Percentiles rank a stretch among this genome's conserved stretches.
phyloP scores from a whole-genome alignment of 805 yeast genomes.

The Starmerella stigmatis region DNA sequence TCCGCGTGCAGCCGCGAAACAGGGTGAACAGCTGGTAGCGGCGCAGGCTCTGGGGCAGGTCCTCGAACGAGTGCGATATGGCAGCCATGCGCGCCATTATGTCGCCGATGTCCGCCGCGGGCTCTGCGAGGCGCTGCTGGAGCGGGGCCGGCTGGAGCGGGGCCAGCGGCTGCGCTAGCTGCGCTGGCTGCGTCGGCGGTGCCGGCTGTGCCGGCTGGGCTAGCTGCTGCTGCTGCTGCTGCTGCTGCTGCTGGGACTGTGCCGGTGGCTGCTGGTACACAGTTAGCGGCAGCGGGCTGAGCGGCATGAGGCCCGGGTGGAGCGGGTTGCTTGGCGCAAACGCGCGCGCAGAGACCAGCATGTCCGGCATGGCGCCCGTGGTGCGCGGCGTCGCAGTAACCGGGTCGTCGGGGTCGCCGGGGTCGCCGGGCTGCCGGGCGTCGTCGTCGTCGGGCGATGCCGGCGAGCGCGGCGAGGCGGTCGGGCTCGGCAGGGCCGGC shows the following conservation, averaged over 20 bases:
- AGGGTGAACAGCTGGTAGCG: slow-evolving; percentile 45
- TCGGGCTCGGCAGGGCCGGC: slow-evolving; percentile 21
- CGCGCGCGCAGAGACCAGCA: slow-evolving; percentile 11
- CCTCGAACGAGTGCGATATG: slow-evolving; percentile 27
- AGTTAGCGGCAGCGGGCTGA: not conserved
- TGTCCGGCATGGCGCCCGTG: not conserved
- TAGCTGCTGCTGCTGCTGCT: not conserved
- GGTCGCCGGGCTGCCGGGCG: not conserved
- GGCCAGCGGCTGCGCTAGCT: not conserved
- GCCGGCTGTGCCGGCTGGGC: not conserved
- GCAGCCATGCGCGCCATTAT: slow-evolving; percentile 7
- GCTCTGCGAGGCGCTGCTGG: not conserved
- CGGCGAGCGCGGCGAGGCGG: slow-evolving; percentile 23
- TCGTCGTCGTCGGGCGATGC: not conserved
- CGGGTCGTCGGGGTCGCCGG: not conserved
- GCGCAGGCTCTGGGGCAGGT: slow-evolving; percentile 38
- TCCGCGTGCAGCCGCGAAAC: slow-evolving; percentile 48
- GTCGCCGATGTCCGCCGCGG: not conserved
- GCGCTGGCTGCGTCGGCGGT: too few relatives aligned
- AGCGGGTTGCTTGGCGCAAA: slow-evolving; percentile 9
- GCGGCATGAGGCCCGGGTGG: too few relatives aligned
- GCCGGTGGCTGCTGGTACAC: not conserved
- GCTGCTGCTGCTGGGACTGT: not conserved
- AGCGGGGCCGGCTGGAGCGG: not conserved
- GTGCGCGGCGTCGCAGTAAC: not conserved